A percentile compares a stretch with the other conserved stretches of the same genome.
Conservation (phyloP, 73 alveolate species). For the Paramecium caudatum region DNA sequence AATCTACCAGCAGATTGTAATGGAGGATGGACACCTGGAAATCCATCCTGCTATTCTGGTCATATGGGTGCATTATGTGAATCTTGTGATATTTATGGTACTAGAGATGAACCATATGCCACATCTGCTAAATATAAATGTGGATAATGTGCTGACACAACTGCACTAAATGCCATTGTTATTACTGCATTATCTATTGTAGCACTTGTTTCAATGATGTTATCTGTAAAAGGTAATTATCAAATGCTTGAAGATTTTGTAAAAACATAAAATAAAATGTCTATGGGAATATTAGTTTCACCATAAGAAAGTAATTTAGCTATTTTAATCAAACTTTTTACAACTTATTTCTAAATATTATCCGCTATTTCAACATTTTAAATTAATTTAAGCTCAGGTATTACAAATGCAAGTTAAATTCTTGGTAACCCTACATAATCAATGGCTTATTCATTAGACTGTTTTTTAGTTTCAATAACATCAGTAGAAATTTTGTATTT, state of each 20-base stretch:
- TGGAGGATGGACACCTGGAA: conserved; percentile 70
- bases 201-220: conserved; percentile 29
- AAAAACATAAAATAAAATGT: background rate
- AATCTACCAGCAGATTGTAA: conserved; percentile 46
- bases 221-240: conserved; percentile 58
- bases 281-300: conserved; percentile 41
- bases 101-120: conserved; percentile 16
- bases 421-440: conserved; percentile 64
- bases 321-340: conserved; percentile 48
- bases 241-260: conserved; percentile 66
- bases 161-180: background rate
- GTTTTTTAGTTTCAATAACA: conserved; percentile 49
- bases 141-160: conserved; percentile 44
- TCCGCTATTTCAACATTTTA: conserved; percentile 53
- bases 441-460: conserved; percentile 57
- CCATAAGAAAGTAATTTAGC: conserved; percentile 24
- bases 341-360: conserved; percentile 34
- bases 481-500: conserved; percentile 26
- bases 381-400: background rate
- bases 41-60: conserved; percentile 60
- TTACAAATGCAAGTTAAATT: conserved; percentile 6
- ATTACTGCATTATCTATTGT: conserved; percentile 33
- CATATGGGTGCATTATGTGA: conserved; percentile 68
- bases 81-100: conserved; percentile 62
- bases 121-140: conserved; percentile 49